Conservation (phyloP, 2,329 filamentous ascomycete species). For the Aaosphaeria pasadenensis region DNA sequence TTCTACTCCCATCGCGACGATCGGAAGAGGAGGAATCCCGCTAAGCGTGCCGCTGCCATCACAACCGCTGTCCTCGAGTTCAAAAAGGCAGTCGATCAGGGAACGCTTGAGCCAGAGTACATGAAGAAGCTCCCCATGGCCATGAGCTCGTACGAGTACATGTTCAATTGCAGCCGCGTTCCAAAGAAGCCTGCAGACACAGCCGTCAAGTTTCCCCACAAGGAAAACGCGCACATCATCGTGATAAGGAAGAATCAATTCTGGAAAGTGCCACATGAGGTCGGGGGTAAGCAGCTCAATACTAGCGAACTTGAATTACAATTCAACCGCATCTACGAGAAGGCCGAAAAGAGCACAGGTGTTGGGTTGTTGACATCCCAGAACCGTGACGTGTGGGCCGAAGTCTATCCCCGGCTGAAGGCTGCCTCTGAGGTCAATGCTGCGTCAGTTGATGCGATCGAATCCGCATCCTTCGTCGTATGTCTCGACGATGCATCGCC, state of each 20-base stretch:
- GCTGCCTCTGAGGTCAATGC: constrained; percentile 76
- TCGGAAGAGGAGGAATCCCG: constrained; percentile 78
- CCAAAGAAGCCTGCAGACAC: constrained; percentile 79
- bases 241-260: constrained; percentile 95
- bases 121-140: constrained; percentile 97
- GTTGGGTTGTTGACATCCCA: constrained; percentile 85
- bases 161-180: constrained; percentile 94
- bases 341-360: constrained; percentile 68
- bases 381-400: constrained; percentile 90
- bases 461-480: constrained; percentile 85
- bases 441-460: constrained; percentile 73
- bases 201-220: constrained; percentile 72
- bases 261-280: constrained; percentile 84
- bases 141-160: constrained; percentile 98
- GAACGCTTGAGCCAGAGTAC: constrained; percentile 90
- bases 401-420: constrained; percentile 64
- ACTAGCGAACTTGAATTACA: constrained; percentile 85
- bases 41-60: constrained; percentile 89
- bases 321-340: constrained; percentile 80
- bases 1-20: constrained; percentile 99
- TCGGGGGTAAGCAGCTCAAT: constrained; percentile 81
- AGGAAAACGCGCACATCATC: constrained; percentile 81
- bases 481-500: constrained; percentile 91
- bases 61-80: constrained; percentile 84
- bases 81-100: constrained; percentile 83